Evolutionary conservation across 192 early-diverging fungal species (phyloP), one percentile per base, ranked within the genome.

Genomic region (Coemansia sp.): DNA sequence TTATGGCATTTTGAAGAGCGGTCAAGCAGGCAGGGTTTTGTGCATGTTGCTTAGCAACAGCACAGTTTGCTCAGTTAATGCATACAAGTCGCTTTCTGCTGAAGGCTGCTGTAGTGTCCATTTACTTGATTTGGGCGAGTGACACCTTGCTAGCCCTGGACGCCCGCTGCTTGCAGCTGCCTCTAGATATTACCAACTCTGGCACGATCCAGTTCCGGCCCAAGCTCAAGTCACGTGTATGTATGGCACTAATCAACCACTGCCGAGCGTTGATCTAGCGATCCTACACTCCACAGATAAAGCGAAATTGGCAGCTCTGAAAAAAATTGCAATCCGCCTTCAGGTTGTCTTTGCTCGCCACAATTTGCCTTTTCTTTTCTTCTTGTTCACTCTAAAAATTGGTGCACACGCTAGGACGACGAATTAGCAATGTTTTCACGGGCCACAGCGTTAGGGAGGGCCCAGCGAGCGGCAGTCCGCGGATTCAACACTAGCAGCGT

Each of bases 401-500:
- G 18, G 43, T 46, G 18, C 43, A 9, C 9, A 46, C 8, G 18
- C 2, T 18, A 46, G 43, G 43, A 46, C 43, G 43, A 20, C 43
- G 43, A 21, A 18, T 46, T 2, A 28, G 14, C 28, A 55, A 65
- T 60, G 57, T 65, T 40, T 51, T 42, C 51, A 60, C 66, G 73
- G 62, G 18, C 62, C 5, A n/a, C 61, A 21, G 58, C 45, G 9
- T 9, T 40, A 55, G 33, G 28, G 51, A 55, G 51, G 33, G 26
- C 16, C 14, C 51, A 55, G 51, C 51, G 28, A 8, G 51, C n/a
- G 51, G 28, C 51, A n/a, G 51, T n/a, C 23, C 78, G 78, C 6
- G 9, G 34, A 21, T 75, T 81, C 50, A 72, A 66, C 78, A 50
- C 78, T 37, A 53, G 65, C 45, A 38, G 14, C 18, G 28, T 24